These are phyloP conservation scores for Globisporangium sylvaticum DNA, from an alignment of 352 stramenopile species.

Conservation along the genomic window DNA sequence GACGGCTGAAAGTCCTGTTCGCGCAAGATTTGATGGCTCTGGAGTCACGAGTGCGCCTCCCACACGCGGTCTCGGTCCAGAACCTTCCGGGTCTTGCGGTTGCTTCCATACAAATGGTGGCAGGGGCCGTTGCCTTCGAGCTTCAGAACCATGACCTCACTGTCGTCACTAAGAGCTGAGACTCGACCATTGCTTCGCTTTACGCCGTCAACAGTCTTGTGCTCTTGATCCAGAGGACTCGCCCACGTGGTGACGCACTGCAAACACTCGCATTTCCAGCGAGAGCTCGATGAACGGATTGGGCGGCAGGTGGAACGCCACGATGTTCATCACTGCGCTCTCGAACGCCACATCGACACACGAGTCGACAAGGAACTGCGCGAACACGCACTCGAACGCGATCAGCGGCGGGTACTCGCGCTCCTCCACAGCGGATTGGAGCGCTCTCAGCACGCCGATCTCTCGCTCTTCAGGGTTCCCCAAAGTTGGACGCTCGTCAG, in stretches of 20 bases:
- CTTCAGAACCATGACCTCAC: not conserved
- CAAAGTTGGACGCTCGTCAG: not conserved
- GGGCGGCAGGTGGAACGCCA: slow-evolving; percentile 33
- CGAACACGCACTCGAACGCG: slow-evolving; percentile 36
- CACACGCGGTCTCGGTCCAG: slow-evolving; percentile 14
- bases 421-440: slow-evolving; percentile 28
- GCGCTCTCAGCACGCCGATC: slow-evolving; percentile 27
- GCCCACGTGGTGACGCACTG: slow-evolving; percentile 28
- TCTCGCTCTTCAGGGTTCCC: not conserved
- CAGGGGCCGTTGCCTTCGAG: not conserved
- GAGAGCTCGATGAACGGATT: slow-evolving; percentile 51
- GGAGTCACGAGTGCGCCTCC: slow-evolving; percentile 22
- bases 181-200: not conserved
- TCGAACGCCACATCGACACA: slow-evolving; percentile 45
- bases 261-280: slow-evolving; percentile 32
- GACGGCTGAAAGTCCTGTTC: slow-evolving; percentile 24
- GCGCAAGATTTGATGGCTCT: slow-evolving; percentile 17
- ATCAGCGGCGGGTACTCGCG: slow-evolving; percentile 36
- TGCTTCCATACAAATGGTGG: slow-evolving; percentile 14
- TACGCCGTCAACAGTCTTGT: not conserved
- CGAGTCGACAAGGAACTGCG: slow-evolving; percentile 42
- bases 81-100: slow-evolving; percentile 16
- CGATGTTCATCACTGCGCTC: slow-evolving; percentile 44
- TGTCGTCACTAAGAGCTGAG: not conserved
- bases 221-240: not conserved